Evolutionary conservation across 106 monocot species (phyloP), one percentile per base, ranked within the genome.

Genomic region (Platanthera zijinensis): DNA sequence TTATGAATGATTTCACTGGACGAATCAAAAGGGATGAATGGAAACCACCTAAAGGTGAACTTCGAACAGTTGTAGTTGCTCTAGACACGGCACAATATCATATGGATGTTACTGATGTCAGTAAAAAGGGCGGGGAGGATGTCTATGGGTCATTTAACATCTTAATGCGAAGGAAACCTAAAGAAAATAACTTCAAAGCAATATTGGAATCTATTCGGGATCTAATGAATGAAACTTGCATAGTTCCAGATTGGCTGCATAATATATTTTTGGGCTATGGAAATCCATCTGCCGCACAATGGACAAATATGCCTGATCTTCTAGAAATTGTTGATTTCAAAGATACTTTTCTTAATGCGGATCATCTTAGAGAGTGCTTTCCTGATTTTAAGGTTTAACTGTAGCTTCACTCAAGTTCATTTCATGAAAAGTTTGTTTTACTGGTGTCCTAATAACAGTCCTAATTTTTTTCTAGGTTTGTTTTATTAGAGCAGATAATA

Each of bases 1-100:
- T 99, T 63, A 99, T 99, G 99, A 99, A 99, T 94, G 99, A 99
- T 84, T 99, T 99, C 57, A 99, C 99, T 67, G 99, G 99, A 2
- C 82, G 88, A 73, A 88, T 99, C 14, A 99, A 99, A 85, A 88
- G 94, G 80, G 99, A 99, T 78, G 99, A 99, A 69, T 99, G 99
- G 99, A 99, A 99, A 61, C 99, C 99, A 39, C 99, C 99, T 59
- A 99, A 99, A 81, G 99, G 99, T 77, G 99, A 99, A 50, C 78
- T 99, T 59, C 94, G 99, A 10, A 99, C 88, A 30, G 82, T 99
- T 75, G 92, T 83, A 13, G 52, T 99, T 79, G 99, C 99, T 19
- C 76, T 99, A 39, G 99, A 99, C 75, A 84, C 99, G 50, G 99
- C 99, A 71, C 99, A 99, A n/a, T 92, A 99, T 57, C 84, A 99